Base-by-base conservation (phyloP, 306 rosid species). In the Parietaria judaica region DNA sequence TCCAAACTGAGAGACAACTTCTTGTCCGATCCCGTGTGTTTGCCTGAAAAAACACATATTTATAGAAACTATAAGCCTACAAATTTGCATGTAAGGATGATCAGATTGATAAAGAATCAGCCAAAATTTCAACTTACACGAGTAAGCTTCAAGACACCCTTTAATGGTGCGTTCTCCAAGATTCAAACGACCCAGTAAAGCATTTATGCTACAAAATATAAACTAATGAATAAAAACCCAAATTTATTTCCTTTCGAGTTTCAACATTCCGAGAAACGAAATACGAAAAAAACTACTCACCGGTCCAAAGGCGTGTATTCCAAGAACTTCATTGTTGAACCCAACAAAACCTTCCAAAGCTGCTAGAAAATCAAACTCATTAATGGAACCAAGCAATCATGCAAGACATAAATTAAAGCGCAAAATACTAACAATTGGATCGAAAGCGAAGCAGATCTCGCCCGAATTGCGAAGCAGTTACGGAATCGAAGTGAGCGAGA, bases 61-160 rank as follows among this genome's bases (percentile, higher is more conserved):
- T 68, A 48, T 61, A 57, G 41, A 64, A 74, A 54, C 36, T 14
- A 57, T 36, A 64, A 60, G 57, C 23, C 23, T 53, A 5, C 41
- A 0, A 15, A 35, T 11, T n/a, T n/a, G n/a, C n/a, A 51, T n/a
- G n/a, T 14, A 36, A 34, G 37, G 9, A 34, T n/a, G 37, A 68
- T 43, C 52, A 6, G 7, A 58, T 36, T 61, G 7, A 14, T 12
- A 57, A 50, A 34, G 52, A 49, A 49, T 3, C 12, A 3, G 12
- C 4, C 14, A 7, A 49, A 3, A 49, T 38, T 2, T 8, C 6
- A 43, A 68, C 99, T 86, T 78, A 92, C 99, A 92, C 53, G 95
- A 88, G 65, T 92, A 92, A 70, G 99, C 99, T 80, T 88, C 99
- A 53, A 92, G 83, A 60, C 83, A 75, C 53, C 96, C 96, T 70